Percentiles rank a stretch among this genome's conserved stretches.
These are phyloP conservation scores for Pseudogymnoascus sp. DNA, from an alignment of 2,329 filamentous ascomycete genomes.

Conservation along the genomic window DNA sequence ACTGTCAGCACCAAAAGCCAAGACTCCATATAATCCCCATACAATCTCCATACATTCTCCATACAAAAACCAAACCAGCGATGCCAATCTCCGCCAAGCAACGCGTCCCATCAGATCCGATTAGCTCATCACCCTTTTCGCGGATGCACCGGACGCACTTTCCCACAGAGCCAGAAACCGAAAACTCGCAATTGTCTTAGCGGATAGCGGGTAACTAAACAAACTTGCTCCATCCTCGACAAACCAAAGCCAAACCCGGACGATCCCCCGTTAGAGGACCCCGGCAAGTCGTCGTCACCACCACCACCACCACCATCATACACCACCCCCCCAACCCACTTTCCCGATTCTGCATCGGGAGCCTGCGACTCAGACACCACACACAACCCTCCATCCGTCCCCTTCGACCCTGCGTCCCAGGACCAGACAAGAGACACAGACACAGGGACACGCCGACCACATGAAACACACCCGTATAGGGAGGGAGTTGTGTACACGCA, in stretches of 20 bases:
- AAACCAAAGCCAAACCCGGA: background rate
- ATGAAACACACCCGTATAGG: too few relatives aligned
- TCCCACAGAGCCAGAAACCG: too few relatives aligned
- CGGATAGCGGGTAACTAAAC: background rate
- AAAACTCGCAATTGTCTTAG: background rate
- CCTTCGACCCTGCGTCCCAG: background rate
- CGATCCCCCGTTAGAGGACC: background rate
- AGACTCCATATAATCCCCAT: background rate
- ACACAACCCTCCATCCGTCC: background rate
- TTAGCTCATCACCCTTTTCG: background rate
- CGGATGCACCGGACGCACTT: background rate
- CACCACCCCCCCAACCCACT: background rate
- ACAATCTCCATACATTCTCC: background rate
- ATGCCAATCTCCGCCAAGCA: background rate
- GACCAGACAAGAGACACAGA: background rate
- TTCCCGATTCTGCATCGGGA: background rate
- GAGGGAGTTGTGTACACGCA: background rate
- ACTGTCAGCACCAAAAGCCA: background rate
- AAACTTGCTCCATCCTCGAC: too few relatives aligned
- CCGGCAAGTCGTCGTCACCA: background rate
- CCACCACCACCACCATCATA: too few relatives aligned
- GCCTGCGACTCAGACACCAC: background rate
- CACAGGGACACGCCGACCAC: too few relatives aligned
- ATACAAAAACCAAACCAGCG: background rate
- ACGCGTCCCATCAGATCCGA: background rate